Evolutionary conservation across 768 basidiomycete species (phyloP), one percentile per base, ranked within the genome.

Genomic region (Hypsizygus marmoreus): DNA sequence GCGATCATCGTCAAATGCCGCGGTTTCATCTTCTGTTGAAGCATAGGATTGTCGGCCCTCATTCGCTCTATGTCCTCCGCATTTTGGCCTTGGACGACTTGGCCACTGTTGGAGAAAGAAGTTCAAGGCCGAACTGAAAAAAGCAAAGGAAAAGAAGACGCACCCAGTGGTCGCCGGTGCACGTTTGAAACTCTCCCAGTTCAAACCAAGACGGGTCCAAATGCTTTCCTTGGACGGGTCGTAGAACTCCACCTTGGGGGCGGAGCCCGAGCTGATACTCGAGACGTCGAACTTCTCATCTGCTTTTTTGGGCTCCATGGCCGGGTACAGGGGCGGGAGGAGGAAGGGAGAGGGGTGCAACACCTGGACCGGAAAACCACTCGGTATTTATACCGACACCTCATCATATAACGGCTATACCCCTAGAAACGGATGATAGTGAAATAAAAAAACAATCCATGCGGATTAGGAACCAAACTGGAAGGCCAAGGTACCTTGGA

Each of bases 1-100:
- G 74, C 74, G 57, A 76, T 76, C 74, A 76, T 74, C 40, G 65
- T 57, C 22, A 76, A 48, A 63, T 76, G 74, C 30, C 74, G 58
- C 8, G 70, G 69, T 61, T 74, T 74, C 72, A 76, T 72, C 60
- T 74, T 72, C 49, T 72, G 71, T 46, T 76, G 74, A 14, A 76
- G 58, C 69, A 74, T 71, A 8, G 74, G 73, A 14, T 66, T 65
- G 20, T 74, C 71, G 17, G 68, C 70, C 48, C 66, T 54, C 39
- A 71, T 39, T 16, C 55, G 60, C 47, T 71, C 71, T 4, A 67
- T 19, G 48, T 74, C 68, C 28, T 61, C 57, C 24, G 69, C 54
- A 61, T 67, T 67, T 37, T 53, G 39, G 43, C 74, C 73, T 14
- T 59, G 60, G 30, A 74, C 58, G 43, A 64, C 58, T 33, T 72